Conservation (phyloP, 163 green algal genomes). For the Scenedesmus sp. region DNA sequence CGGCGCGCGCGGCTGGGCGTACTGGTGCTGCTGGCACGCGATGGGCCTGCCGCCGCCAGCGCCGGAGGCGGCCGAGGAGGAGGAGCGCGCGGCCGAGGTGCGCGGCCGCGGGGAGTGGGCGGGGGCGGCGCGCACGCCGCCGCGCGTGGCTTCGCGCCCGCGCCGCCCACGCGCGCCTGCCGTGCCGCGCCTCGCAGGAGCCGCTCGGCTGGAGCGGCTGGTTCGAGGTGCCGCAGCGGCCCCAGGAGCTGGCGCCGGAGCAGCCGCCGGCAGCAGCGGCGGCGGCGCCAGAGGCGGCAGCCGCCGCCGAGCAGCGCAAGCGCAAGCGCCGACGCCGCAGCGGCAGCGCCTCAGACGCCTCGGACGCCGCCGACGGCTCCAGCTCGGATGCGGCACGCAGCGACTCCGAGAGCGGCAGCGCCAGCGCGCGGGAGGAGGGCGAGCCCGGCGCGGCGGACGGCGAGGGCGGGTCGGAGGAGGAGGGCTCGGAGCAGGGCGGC, state of each 20-base stretch:
- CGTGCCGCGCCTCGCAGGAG: too few relatives aligned
- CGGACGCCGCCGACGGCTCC: not conserved
- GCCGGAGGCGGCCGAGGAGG: not conserved
- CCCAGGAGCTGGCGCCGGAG: constrained; percentile 17
- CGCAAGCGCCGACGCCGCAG: not conserved
- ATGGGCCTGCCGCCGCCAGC: constrained; percentile 27
- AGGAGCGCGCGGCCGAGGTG: constrained; percentile 45
- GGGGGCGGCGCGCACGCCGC: too few relatives aligned
- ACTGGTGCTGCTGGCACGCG: constrained; percentile 56
- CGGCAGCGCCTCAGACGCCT: not conserved
- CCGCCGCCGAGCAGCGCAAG: not conserved
- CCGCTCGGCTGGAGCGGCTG: constrained; percentile 39
- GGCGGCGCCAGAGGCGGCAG: constrained; percentile 3
- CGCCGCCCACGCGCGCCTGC: too few relatives aligned
- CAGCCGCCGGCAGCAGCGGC: not conserved
- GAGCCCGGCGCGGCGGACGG: constrained; percentile 35
- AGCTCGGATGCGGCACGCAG: too few relatives aligned
- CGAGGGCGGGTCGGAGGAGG: constrained; percentile 18
- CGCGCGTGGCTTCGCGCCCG: too few relatives aligned
- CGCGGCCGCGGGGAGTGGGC: not conserved
- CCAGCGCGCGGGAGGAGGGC: constrained; percentile 10
- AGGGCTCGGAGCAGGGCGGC: constrained; percentile 30
- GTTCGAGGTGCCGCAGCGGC: constrained; percentile 41
- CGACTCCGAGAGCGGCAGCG: too few relatives aligned
- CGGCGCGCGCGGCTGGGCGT: constrained; percentile 65